Evolutionary conservation across 1,139 yeast genomes (phyloP).

Genomic region (Zygoascus meyerae): DNA sequence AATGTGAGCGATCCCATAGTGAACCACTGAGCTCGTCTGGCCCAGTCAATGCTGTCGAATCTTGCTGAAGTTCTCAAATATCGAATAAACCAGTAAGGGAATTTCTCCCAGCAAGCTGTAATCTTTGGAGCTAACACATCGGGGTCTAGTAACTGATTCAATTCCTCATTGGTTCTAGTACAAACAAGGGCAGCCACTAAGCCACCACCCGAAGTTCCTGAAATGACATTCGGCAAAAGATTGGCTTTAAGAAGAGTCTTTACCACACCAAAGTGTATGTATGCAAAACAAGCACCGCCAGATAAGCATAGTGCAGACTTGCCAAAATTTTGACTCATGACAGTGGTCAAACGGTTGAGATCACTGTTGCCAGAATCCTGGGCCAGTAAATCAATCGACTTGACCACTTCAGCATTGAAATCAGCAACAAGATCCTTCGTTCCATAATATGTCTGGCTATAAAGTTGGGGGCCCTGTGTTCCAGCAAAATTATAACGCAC

Average conservation of each 20-base stretch:
- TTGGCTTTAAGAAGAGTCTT: conserved; percentile 65
- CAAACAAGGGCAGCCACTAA: conserved; percentile 71
- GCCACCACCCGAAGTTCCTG: conserved; percentile 84
- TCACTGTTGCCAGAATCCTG: conserved; percentile 27
- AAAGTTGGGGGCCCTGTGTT: conserved; percentile 63
- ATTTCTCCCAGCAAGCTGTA: conserved; percentile 66
- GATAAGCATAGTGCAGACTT: conserved; percentile 66
- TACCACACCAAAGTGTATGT: conserved; percentile 71
- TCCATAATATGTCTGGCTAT: conserved; percentile 71
- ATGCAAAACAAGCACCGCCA: conserved; percentile 79
- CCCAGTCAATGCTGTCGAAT: conserved; percentile 73
- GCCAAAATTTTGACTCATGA: conserved; percentile 55
- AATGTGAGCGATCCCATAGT: conserved; percentile 70
- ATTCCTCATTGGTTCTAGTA: conserved; percentile 64
- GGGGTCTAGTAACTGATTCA: conserved; percentile 52
- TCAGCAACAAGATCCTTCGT: conserved; percentile 57
- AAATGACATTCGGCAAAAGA: conserved; percentile 59
- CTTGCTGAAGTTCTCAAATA: conserved; percentile 75
- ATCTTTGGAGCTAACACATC: conserved; percentile 54
- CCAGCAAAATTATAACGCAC: conserved; percentile 73
- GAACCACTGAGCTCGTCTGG: conserved; percentile 60
- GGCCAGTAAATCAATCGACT: background rate
- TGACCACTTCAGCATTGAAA: conserved; percentile 49
- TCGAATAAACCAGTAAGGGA: conserved; percentile 52
- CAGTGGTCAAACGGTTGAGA: conserved; percentile 41